Evolutionary conservation across 1,284 basidiomycete species (phyloP).

Genomic region (Malassezia globosa): DNA sequence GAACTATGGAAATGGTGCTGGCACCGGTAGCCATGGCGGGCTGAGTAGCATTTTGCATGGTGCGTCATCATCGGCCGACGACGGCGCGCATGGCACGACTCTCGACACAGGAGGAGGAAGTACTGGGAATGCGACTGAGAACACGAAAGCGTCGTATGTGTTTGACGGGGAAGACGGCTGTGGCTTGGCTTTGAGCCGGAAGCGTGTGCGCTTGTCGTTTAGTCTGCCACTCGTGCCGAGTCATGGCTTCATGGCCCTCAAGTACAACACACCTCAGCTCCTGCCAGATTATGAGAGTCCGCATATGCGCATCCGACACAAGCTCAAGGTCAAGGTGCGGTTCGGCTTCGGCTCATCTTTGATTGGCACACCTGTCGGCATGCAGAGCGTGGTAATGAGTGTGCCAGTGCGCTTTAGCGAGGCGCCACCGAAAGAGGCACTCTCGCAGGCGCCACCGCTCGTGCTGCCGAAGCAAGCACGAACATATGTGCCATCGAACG

Average conservation of each 20-base stretch:
- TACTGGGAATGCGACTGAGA: conserved; percentile 7
- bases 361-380: conserved; percentile 24
- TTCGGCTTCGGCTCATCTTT: conserved; percentile 33
- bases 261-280: conserved; percentile 26
- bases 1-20: too few species aligned
- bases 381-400: conserved; percentile 43
- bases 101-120: too few species aligned
- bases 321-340: conserved; percentile 45
- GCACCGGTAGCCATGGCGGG: too few species aligned
- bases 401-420: conserved; percentile 46
- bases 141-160: conserved; percentile 35
- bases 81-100: too few species aligned
- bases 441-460: conserved; percentile 26
- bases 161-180: conserved; percentile 40
- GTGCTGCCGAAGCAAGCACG: conserved; percentile 8
- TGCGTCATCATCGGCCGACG: too few species aligned
- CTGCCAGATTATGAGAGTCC: conserved; percentile 44
- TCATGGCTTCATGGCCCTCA: conserved; percentile 18
- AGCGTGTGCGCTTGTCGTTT: conserved; percentile 42
- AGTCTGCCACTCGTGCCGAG: conserved; percentile 38
- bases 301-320: conserved; percentile 40
- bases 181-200: conserved; percentile 35
- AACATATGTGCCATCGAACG: conserved; percentile 5
- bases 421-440: conserved; percentile 38
- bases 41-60: too few species aligned